Evolutionary conservation across 768 basidiomycete species (phyloP), one percentile per base, ranked within the genome.

Genomic region (Multifurca ochricompacta): DNA sequence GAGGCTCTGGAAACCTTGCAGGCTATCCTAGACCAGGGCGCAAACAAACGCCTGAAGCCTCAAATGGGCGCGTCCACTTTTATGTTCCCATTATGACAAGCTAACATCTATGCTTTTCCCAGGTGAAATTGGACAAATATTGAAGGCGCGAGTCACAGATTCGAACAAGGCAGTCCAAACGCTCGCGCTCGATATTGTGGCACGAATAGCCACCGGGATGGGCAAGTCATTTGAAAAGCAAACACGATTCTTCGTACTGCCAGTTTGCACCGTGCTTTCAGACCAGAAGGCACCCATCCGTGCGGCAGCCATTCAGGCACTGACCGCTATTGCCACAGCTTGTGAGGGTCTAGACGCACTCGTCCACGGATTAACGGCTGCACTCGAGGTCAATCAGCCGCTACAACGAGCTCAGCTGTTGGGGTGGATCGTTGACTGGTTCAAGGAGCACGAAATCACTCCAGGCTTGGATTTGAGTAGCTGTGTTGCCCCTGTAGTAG

Each of bases 171-270:
- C 88, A 8, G 94, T 98, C 31, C 96, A 98, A 68, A 73, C 77
- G 13, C 76, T 96, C 42, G 88, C 95, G 21, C 78, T 99, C 19
- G 92, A 95, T 65, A 86, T 95, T 52, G 83, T 98, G 49, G 78
- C 85, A 32, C 87, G 91, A 30, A 83, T 98, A 59, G 92, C 96
- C 6, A 81, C 77, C 2, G 94, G 92, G 2, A 98, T 99, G 91
- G 93, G 92, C 37, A 91, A 87, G 65, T 81, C 90, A 2, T 98
- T 99, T 65, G 95, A 98, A 64, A 95, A 90, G 68, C 79, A 95
- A 63, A 76, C 79, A 2, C 83, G 86, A 30, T 73, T 91, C 52
- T 87, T 93, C 62, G 79, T 81, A 8, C 68, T 81, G 0, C 83
- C 93, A 0, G 75, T 98, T 19, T 82, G 85, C 4, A 83, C 85